Percentiles rank a stretch among this genome's conserved stretches.
Conservation (phyloP, 306 rosid species). For the Astragalus glycyphyllos region DNA sequence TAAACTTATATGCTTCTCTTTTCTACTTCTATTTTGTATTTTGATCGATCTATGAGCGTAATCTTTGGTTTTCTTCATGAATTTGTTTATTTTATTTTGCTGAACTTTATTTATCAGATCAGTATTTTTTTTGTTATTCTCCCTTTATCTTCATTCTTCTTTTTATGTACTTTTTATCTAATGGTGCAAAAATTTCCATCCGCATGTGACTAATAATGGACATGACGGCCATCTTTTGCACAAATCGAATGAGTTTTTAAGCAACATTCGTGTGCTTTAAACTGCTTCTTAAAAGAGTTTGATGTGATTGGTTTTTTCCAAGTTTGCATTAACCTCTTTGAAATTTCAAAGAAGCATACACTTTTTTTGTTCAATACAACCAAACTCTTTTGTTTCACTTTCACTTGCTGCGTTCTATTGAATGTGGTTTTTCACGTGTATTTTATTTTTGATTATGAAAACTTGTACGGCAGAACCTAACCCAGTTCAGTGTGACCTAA, state of each 20-base stretch:
- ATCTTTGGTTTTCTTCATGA: background rate
- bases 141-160: background rate
- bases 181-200: conserved; percentile 87
- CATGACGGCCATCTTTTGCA: conserved; percentile 93
- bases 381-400: background rate
- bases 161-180: no score
- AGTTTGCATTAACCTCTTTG: conserved; percentile 49
- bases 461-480: no score
- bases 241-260: conserved; percentile 53
- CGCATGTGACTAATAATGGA: conserved; percentile 64
- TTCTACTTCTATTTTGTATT: background rate
- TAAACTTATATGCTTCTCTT: background rate
- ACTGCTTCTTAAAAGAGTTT: conserved; percentile 65
- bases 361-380: background rate
- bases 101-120: no score
- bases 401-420: background rate
- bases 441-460: no score
- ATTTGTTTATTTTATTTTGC: background rate
- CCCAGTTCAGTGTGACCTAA: no score
- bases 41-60: background rate
- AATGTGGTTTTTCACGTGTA: background rate
- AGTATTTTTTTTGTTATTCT: no score
- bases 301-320: conserved; percentile 29
- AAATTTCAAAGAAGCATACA: conserved; percentile 52
- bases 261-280: conserved; percentile 42